These are phyloP conservation scores for Candida sanyaensis DNA, from an alignment of 1,139 yeast species.

Conservation along the genomic window DNA sequence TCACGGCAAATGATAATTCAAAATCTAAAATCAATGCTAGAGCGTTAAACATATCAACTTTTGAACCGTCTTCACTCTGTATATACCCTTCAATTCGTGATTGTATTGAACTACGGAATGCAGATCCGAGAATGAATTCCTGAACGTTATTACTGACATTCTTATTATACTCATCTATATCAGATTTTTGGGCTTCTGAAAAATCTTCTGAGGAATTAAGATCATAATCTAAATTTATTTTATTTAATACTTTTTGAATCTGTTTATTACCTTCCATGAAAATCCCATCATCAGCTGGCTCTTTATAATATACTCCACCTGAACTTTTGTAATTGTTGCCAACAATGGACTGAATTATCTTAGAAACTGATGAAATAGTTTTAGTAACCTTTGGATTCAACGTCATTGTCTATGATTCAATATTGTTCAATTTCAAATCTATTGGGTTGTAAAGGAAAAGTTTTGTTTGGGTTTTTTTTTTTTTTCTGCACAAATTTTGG, in stretches of 20 bases:
- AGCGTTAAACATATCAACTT: slow-evolving; percentile 16
- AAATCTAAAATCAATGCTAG: slow-evolving; percentile 26
- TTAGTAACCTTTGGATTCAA: slow-evolving; percentile 2
- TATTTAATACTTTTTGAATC: slow-evolving; percentile 4
- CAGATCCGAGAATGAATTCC: slow-evolving; percentile 20
- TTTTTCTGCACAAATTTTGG: too few relatives aligned
- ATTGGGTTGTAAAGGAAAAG: too few relatives aligned
- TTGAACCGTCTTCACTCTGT: slow-evolving; percentile 2
- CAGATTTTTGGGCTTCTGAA: slow-evolving; percentile 36
- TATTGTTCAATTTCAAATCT: too few relatives aligned
- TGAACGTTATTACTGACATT: slow-evolving; percentile 19
- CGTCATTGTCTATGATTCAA: not conserved
- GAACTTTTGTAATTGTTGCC: not conserved
- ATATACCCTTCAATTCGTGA: slow-evolving; percentile 9
- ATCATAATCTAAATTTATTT: slow-evolving; percentile 3
- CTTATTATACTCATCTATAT: slow-evolving; percentile 20
- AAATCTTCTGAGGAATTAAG: slow-evolving; percentile 30
- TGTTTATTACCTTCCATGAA: slow-evolving; percentile 1
- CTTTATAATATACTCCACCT: slow-evolving; percentile 5
- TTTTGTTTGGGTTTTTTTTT: too few relatives aligned
- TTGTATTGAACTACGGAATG: slow-evolving; percentile 20
- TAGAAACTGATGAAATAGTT: not conserved
- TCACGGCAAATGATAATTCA: slow-evolving; percentile 19
- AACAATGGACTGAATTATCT: not conserved
- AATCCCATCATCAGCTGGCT: slow-evolving; percentile 5